Evolutionary conservation across 192 early-diverging fungal species (phyloP), one percentile per base, ranked within the genome.

Genomic region (Coemansia sp.): DNA sequence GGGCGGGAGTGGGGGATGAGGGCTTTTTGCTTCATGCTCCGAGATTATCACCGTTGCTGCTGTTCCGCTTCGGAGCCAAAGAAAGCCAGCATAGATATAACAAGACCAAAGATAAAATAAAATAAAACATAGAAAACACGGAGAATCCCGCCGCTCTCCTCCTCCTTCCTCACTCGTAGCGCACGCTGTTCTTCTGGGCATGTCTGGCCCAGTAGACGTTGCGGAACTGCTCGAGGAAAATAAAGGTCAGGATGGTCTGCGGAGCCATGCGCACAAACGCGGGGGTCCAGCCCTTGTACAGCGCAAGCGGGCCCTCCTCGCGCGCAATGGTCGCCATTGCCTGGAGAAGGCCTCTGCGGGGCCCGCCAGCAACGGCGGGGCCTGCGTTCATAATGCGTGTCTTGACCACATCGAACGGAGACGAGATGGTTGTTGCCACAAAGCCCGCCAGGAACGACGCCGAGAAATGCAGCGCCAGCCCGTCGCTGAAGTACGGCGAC

Each of bases 201-300:
- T 77, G 60, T 26, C 56, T 48, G 63, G 59, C 57, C 72, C 78
- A 77, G 54, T 84, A 84, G 13, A 78, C 42, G 61, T 72, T 76
- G 47, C 86, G 87, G 68, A 92, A 86, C 72, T 91, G 87, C 66
- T 95, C 94, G 11, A 95, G 74, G 37, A 93, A 87, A 36, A 93
- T 85, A 73, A 95, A 93, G 0, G 94, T 94, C 26, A 92, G 84
- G 39, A 94, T 90, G 41, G 92, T 93, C 63, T 95, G 94, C 18
- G 94, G 94, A 0, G 88, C 92, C 18, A 94, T 82, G 43, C 94
- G 86, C 48, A 91, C 77, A 77, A 90, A 95, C 10, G 90, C 84
- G 47, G 94, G 92, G 16, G 89, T 80, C 91, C 92, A 94, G 39
- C 94, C 94, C 79, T 92, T 93, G 72, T 92, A 95, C 41, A 95